A percentile compares a stretch with the other conserved stretches of the same genome.
Evolutionary conservation across 1,139 yeast species (phyloP).

Genomic region (Zygoascus meyerae): DNA sequence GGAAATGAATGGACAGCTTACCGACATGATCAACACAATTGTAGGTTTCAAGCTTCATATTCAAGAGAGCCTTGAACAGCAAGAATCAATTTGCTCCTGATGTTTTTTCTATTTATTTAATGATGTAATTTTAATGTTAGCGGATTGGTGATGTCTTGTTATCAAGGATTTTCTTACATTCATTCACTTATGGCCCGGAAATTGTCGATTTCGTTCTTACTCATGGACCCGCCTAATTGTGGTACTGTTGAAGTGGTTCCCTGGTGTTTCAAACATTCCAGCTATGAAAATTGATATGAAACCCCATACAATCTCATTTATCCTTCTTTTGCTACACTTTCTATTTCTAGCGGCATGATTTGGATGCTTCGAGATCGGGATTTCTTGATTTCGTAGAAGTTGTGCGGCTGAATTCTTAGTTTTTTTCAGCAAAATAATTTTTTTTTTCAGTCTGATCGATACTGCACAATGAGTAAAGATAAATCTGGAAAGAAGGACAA

Average conservation of each 20-base stretch:
- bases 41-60: slow-evolving; percentile 61
- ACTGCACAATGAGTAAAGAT: background rate
- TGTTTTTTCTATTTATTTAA: background rate
- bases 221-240: too few species aligned
- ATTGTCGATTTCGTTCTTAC: too few species aligned
- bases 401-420: background rate
- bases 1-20: slow-evolving; percentile 48
- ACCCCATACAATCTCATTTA: too few species aligned
- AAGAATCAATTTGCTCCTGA: slow-evolving; percentile 36
- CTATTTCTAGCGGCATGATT: too few species aligned
- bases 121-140: background rate
- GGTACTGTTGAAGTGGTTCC: too few species aligned
- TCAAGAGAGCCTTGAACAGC: slow-evolving; percentile 53
- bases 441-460: background rate
- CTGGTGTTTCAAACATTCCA: too few species aligned
- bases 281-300: too few species aligned
- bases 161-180: too few species aligned
- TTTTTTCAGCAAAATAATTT: background rate
- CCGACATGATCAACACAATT: slow-evolving; percentile 51
- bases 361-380: background rate
- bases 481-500: slow-evolving; percentile 2
- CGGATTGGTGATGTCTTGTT: too few species aligned
- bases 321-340: too few species aligned
- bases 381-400: background rate
- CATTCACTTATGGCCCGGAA: too few species aligned